Conservation (phyloP, 2,329 filamentous ascomycete species). For the Arthrinium puccinioides region DNA sequence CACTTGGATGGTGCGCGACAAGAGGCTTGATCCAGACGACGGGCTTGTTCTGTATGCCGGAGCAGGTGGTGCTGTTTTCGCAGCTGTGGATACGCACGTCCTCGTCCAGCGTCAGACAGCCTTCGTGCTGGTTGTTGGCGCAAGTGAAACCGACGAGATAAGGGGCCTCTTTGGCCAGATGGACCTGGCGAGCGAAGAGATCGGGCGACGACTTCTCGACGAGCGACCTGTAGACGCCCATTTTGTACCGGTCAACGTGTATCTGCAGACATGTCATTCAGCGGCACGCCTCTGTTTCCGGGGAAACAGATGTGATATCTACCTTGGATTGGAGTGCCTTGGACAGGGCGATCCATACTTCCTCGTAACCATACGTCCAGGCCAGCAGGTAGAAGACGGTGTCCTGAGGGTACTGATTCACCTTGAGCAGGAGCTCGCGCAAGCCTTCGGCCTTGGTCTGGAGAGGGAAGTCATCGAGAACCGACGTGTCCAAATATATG, state of each 20-base stretch:
- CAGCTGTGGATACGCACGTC: constrained; percentile 75
- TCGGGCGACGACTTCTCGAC: constrained; percentile 31
- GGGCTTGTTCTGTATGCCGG: constrained; percentile 34
- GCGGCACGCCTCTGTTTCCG: background rate
- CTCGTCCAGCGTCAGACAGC: constrained; percentile 62
- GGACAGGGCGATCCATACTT: constrained; percentile 80
- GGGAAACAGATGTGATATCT: constrained; percentile 7
- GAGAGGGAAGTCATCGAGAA: constrained; percentile 40
- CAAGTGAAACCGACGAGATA: constrained; percentile 66
- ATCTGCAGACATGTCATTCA: constrained; percentile 38
- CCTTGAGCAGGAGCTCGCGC: constrained; percentile 61
- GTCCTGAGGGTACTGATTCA: constrained; percentile 59
- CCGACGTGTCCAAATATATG: constrained; percentile 87
- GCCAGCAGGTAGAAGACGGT: constrained; percentile 79
- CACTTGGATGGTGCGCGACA: constrained; percentile 54
- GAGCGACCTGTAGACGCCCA: constrained; percentile 63
- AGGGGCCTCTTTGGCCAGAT: constrained; percentile 51
- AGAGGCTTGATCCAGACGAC: constrained; percentile 76
- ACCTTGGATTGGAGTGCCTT: constrained; percentile 60
- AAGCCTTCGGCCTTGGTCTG: constrained; percentile 68
- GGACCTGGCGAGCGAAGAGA: constrained; percentile 14
- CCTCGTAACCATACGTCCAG: constrained; percentile 92
- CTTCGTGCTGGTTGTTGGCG: constrained; percentile 62
- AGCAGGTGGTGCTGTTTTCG: constrained; percentile 62
- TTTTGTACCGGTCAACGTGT: constrained; percentile 78